These are phyloP conservation scores for Hansenula lynferdii DNA, from an alignment of 1,139 yeast species.

Conservation along the genomic window DNA sequence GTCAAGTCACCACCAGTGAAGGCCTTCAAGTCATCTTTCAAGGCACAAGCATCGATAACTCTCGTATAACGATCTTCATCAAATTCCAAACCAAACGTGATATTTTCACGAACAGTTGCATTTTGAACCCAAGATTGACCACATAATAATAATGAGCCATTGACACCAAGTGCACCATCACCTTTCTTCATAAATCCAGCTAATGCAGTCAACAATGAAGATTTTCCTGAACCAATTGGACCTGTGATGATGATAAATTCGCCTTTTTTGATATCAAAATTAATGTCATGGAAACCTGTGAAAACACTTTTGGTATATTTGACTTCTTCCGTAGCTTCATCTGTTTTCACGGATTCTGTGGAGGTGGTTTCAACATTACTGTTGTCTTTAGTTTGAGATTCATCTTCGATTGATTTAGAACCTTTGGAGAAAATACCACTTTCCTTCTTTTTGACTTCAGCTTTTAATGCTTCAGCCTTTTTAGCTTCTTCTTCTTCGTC, in stretches of 20 bases:
- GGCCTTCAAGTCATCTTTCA: slow-evolving; percentile 61
- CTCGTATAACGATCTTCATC: slow-evolving; percentile 50
- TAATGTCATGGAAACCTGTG: slow-evolving; percentile 37
- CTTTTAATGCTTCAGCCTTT: slow-evolving; percentile 14
- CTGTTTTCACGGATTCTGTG: slow-evolving; percentile 4
- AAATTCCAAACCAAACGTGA: slow-evolving; percentile 60
- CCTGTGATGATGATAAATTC: slow-evolving; percentile 46
- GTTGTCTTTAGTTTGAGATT: too few relatives aligned
- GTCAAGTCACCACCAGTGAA: slow-evolving; percentile 82
- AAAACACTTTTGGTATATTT: slow-evolving; percentile 16
- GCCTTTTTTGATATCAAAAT: slow-evolving; percentile 34
- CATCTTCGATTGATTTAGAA: too few relatives aligned
- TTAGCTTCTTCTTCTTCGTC: slow-evolving; percentile 24
- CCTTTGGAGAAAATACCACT: too few relatives aligned
- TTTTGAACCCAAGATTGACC: slow-evolving; percentile 84
- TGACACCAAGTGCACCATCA: slow-evolving; percentile 34
- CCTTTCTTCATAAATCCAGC: slow-evolving; percentile 45
- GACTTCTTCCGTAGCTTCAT: background rate
- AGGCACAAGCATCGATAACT: slow-evolving; percentile 61
- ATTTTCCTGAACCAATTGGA: slow-evolving; percentile 45
- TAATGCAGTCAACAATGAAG: slow-evolving; percentile 42
- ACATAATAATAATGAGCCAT: slow-evolving; percentile 34
- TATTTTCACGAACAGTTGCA: slow-evolving; percentile 72
- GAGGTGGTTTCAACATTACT: slow-evolving; percentile 4
- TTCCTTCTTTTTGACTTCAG: slow-evolving; percentile 13